These are phyloP conservation scores for Aspergillus haitiensis DNA, from an alignment of 495 filamentous ascomycete genomes.

Conservation along the genomic window DNA sequence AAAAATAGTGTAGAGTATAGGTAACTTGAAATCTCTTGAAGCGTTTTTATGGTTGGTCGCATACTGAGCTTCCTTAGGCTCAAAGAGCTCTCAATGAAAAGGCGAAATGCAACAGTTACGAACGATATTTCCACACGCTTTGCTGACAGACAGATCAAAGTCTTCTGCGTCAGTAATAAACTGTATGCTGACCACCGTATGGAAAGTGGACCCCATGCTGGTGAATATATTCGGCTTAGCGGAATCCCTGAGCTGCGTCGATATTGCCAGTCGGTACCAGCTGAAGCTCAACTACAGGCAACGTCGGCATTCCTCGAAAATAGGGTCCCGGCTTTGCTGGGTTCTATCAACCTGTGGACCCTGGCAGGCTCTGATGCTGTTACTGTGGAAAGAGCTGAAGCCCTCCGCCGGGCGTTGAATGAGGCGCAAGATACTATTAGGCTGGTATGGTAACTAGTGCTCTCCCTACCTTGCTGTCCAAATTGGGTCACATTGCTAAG, in stretches of 20 bases:
- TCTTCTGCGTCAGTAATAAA: not conserved
- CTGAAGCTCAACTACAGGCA: constrained; percentile 5
- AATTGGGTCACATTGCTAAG: not conserved
- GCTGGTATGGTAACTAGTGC: constrained; percentile 5
- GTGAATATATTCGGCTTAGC: not conserved
- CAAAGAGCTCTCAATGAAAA: not conserved
- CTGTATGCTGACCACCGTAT: not conserved
- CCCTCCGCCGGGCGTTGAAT: constrained; percentile 11
- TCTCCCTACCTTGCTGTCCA: not conserved
- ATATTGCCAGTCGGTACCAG: constrained; percentile 8
- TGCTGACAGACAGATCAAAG: not conserved
- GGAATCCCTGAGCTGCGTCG: constrained; percentile 1
- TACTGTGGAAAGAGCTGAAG: constrained; percentile 18
- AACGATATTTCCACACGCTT: not conserved
- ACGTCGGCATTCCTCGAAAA: constrained; percentile 5
- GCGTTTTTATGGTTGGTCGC: no score
- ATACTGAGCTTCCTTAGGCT: not conserved
- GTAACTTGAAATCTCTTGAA: not conserved
- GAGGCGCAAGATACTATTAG: constrained; percentile 9
- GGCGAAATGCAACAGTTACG: not conserved
- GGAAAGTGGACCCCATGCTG: not conserved
- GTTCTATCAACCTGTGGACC: constrained; percentile 16
- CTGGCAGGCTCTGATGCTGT: constrained; percentile 10
- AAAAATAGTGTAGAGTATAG: not conserved
- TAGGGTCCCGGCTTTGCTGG: constrained; percentile 12